Evolutionary conservation across 108 stramenopile species (phyloP).

Genomic region (Cyclotella cryptica): DNA sequence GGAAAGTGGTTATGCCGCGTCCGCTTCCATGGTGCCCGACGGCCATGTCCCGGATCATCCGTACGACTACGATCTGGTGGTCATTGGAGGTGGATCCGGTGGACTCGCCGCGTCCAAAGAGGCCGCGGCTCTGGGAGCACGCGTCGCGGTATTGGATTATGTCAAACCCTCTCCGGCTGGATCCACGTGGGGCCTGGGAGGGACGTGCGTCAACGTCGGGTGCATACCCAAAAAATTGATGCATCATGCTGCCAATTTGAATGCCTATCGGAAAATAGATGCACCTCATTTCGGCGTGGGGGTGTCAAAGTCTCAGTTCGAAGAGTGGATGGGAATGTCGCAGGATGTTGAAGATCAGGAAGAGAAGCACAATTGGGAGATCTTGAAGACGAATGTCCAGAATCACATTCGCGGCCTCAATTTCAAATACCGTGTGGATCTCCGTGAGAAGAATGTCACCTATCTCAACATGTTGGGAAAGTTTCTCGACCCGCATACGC

Average conservation of each 20-base stretch:
- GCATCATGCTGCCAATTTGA: conserved; percentile 87
- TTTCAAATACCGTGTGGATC: conserved; percentile 95
- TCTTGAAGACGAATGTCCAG: conserved; percentile 82
- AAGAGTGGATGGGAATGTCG: conserved; percentile 40
- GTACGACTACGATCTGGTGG: conserved; percentile 97
- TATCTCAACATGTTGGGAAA: conserved; percentile 92
- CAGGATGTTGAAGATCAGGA: conserved; percentile 31
- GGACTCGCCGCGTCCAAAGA: conserved; percentile 95
- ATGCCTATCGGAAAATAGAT: conserved; percentile 67
- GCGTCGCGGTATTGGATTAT: conserved; percentile 94
- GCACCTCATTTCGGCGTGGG: conserved; percentile 79
- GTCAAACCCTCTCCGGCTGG: conserved; percentile 96
- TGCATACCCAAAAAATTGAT: conserved; percentile 99
- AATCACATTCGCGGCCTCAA: conserved; percentile 97
- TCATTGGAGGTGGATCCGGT: conserved; percentile 98
- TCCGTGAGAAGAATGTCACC: conserved; percentile 93
- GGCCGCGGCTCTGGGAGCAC: conserved; percentile 91
- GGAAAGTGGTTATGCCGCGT: background rate
- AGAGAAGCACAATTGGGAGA: conserved; percentile 69
- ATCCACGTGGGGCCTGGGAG: conserved; percentile 97
- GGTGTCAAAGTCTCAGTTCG: conserved; percentile 19
- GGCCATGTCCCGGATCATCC: conserved; percentile 66
- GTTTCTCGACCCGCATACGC: conserved; percentile 87
- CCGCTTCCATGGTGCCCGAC: conserved; percentile 52
- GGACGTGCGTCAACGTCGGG: conserved; percentile 97